Conservation (phyloP, 202 grass and related monocot genomes). For the Musa balbisiana region DNA sequence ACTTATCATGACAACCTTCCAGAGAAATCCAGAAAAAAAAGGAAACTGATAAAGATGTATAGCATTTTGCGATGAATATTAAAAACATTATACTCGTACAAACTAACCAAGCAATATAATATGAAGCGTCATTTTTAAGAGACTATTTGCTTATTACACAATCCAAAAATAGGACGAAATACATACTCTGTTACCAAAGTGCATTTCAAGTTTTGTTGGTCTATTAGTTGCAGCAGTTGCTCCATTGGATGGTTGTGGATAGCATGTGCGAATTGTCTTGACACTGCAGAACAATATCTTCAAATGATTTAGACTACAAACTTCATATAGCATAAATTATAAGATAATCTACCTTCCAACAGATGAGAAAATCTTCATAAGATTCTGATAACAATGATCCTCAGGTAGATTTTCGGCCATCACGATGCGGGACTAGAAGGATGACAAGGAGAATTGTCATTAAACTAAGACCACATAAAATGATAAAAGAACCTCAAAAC, state of each 20-base stretch:
- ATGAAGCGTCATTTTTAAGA: too few species aligned
- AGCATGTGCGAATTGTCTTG: conserved; percentile 94
- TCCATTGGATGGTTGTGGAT: conserved; percentile 83
- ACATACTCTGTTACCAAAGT: conserved; percentile 94
- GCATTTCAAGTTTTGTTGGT: conserved; percentile 94
- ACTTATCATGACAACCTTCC: too few species aligned
- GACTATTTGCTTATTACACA: too few species aligned
- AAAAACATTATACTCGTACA: too few species aligned
- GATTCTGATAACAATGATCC: conserved; percentile 98
- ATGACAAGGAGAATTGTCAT: not conserved
- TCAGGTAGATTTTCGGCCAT: conserved; percentile 97
- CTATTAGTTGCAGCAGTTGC: conserved; percentile 69
- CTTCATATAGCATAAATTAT: not conserved
- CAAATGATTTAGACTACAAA: not conserved
- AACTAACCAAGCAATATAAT: too few species aligned
- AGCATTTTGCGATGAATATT: too few species aligned
- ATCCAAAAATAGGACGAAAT: conserved; percentile 1
- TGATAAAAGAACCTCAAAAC: conserved; percentile 2
- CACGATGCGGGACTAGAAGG: conserved; percentile 71
- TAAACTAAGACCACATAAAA: conserved; percentile 16
- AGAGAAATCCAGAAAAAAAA: too few species aligned
- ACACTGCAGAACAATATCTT: conserved; percentile 46
- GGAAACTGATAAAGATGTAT: too few species aligned
- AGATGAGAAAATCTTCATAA: conserved; percentile 94
- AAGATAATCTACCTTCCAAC: conserved; percentile 61